phyloP scores from a whole-genome alignment of 805 yeast species.

The Alloascoidea hylecoeti region DNA sequence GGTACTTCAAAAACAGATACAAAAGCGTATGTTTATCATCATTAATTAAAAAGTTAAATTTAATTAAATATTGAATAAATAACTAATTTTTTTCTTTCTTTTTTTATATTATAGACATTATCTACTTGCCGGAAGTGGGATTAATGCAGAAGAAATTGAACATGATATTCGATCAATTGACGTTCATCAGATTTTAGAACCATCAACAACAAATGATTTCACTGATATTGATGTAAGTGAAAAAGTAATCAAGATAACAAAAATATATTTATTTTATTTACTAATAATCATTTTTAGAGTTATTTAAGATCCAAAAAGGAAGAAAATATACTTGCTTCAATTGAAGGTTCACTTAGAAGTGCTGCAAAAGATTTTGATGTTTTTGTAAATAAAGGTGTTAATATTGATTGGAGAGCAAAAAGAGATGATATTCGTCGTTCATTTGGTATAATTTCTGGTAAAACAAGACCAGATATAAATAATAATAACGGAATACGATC shows the following conservation, averaged over 20 bases:
- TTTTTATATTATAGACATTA: conserved; percentile 58
- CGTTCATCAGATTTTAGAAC: conserved; percentile 15
- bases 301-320: conserved; percentile 62
- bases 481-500: conserved; percentile 18
- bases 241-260: too few species aligned
- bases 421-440: conserved; percentile 61
- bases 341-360: conserved; percentile 60
- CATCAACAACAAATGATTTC: conserved; percentile 8
- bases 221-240: conserved; percentile 6
- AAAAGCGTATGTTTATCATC: conserved; percentile 15
- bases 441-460: conserved; percentile 35
- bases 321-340: conserved; percentile 68
- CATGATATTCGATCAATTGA: conserved; percentile 27
- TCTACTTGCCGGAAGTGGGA: conserved; percentile 77
- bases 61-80: too few species aligned
- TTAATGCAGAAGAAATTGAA: conserved; percentile 75
- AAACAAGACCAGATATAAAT: conserved; percentile 3
- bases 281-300: conserved; percentile 35
- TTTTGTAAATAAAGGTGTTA: conserved; percentile 56
- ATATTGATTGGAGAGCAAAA: conserved; percentile 74
- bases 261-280: not conserved
- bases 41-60: not conserved
- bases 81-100: too few species aligned
- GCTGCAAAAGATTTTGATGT: conserved; percentile 78
- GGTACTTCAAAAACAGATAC: conserved; percentile 29